phyloP scores from a whole-genome alignment of 2,329 filamentous ascomycete species.

The Fonsecaea nubica region DNA sequence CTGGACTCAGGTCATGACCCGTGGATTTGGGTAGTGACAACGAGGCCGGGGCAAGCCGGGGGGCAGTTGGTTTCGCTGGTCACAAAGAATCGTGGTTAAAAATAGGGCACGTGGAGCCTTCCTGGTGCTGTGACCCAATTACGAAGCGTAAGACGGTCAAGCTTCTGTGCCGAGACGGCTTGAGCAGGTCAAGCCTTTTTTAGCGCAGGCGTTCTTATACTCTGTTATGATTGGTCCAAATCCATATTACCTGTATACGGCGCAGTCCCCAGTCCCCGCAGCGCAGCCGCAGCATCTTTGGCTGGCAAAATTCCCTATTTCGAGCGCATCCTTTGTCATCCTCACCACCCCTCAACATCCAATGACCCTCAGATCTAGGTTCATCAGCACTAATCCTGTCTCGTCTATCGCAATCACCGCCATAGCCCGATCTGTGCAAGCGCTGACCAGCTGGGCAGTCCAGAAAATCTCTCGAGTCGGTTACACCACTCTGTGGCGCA shows the following conservation, averaged over 20 bases:
- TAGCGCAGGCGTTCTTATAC: background rate
- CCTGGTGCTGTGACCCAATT: background rate
- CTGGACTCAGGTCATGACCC: background rate
- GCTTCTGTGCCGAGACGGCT: background rate
- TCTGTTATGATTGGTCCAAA: background rate
- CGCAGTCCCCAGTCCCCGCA: background rate
- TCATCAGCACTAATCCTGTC: slow-evolving; percentile 21
- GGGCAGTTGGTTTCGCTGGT: background rate
- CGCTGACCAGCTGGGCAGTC: slow-evolving; percentile 18
- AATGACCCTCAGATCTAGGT: background rate
- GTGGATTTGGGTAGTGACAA: background rate
- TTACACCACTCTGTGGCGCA: background rate
- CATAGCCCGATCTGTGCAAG: slow-evolving; percentile 20
- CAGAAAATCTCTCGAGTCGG: background rate
- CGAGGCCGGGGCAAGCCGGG: background rate
- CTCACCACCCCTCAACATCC: background rate
- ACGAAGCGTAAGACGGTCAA: background rate
- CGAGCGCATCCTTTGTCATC: slow-evolving; percentile 19
- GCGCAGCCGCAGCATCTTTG: background rate
- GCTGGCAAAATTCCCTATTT: slow-evolving; percentile 16
- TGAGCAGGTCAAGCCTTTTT: slow-evolving; percentile 9
- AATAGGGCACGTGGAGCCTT: background rate
- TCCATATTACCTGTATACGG: background rate
- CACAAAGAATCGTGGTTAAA: background rate
- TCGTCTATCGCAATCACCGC: slow-evolving; percentile 19